A percentile compares a stretch with the other conserved stretches of the same genome.
phyloP scores from a whole-genome alignment of 768 basidiomycete genomes.

The Russula compacta region DNA sequence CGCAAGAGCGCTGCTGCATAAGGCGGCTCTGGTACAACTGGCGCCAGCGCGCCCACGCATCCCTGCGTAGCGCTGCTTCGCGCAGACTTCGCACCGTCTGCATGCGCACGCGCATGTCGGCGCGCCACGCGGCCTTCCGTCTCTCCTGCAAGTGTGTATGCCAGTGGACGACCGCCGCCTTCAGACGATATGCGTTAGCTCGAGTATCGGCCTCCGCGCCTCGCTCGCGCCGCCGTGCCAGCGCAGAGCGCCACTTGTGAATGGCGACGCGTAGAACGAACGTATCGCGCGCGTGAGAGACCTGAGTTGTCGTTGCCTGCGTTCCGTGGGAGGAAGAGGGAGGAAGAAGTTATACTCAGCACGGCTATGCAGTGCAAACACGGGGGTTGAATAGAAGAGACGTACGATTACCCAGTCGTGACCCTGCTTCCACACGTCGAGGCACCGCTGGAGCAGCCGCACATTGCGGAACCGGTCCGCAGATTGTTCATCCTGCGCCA shows the following conservation, averaged over 20 bases:
- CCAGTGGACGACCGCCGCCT: constrained; percentile 43
- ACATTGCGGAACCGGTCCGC: constrained; percentile 63
- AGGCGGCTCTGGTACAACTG: constrained; percentile 43
- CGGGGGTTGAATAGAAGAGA: constrained; percentile 16
- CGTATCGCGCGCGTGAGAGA: constrained; percentile 57
- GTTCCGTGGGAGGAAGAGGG: not conserved
- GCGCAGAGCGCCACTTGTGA: constrained; percentile 49
- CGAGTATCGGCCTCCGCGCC: constrained; percentile 36
- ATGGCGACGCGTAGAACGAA: constrained; percentile 51
- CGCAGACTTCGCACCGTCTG: constrained; percentile 47
- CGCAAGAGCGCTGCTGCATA: constrained; percentile 42
- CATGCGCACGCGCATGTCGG: constrained; percentile 67
- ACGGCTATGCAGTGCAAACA: not conserved
- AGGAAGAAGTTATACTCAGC: not conserved
- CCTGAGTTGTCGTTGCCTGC: constrained; percentile 65
- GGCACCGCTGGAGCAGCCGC: constrained; percentile 57
- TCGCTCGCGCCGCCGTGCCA: constrained; percentile 30
- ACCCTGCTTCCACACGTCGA: constrained; percentile 67
- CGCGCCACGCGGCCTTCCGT: constrained; percentile 51
- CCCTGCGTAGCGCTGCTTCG: constrained; percentile 43
- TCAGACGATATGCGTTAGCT: constrained; percentile 38
- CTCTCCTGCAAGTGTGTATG: constrained; percentile 42
- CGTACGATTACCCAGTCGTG: constrained; percentile 67
- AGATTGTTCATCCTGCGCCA: constrained; percentile 58
- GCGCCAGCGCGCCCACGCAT: constrained; percentile 61